Evolutionary conservation across 768 basidiomycete genomes (phyloP).

Genomic region (Xerocomus brunneocitrinus): DNA sequence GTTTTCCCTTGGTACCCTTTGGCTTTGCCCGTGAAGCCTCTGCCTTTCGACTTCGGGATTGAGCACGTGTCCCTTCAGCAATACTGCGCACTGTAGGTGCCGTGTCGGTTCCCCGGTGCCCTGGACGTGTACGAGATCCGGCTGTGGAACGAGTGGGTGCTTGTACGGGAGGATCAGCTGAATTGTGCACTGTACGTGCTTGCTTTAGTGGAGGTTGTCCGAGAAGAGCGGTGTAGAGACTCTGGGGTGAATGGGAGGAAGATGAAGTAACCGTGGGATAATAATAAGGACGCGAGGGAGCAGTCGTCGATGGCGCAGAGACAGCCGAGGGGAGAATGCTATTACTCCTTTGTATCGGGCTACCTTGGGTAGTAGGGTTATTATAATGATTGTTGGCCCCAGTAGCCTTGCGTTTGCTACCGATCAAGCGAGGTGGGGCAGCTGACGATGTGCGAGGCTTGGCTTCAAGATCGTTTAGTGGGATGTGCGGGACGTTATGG

Average conservation of each 20-base stretch:
- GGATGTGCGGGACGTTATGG: conserved; percentile 62
- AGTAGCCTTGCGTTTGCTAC: conserved; percentile 53
- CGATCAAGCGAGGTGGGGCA: conserved; percentile 48
- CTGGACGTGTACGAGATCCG: conserved; percentile 28
- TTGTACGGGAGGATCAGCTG: conserved; percentile 61
- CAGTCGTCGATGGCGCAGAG: conserved; percentile 23
- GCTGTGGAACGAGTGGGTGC: conserved; percentile 36
- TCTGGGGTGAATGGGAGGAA: conserved; percentile 46
- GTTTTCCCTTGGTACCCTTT: conserved; percentile 47
- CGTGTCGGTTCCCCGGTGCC: conserved; percentile 13
- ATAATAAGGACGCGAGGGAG: conserved; percentile 41
- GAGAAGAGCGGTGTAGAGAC: conserved; percentile 69
- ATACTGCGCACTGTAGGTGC: conserved; percentile 36
- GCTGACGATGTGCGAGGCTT: conserved; percentile 44
- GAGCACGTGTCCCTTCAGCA: conserved; percentile 44
- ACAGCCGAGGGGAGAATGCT: conserved; percentile 40
- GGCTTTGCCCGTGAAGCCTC: conserved; percentile 34
- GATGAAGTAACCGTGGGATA: conserved; percentile 35
- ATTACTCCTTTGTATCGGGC: conserved; percentile 34
- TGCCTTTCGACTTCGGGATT: conserved; percentile 40
- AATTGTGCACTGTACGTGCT: conserved; percentile 76
- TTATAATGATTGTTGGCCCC: conserved; percentile 43
- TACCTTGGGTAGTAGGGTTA: conserved; percentile 49
- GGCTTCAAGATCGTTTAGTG: conserved; percentile 69
- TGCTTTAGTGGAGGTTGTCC: conserved; percentile 73